These are phyloP conservation scores for Chenopodium album DNA, from an alignment of 148 eudicot species.

Conservation along the genomic window DNA sequence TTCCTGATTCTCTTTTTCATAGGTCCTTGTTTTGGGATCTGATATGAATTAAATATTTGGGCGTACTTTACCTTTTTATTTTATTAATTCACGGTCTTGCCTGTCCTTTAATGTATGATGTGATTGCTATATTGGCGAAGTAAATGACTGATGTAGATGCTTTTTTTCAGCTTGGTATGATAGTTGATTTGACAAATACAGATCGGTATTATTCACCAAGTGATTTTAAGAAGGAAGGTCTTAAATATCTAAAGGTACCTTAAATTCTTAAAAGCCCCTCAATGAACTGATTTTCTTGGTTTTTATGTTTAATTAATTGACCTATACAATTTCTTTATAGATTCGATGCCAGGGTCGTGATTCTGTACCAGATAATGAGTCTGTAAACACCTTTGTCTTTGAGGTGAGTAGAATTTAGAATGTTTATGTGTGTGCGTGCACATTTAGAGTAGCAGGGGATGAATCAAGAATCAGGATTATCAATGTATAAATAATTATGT, in stretches of 20 bases:
- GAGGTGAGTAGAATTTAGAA: conserved; percentile 52
- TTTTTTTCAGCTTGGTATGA: conserved; percentile 79
- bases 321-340: conserved; percentile 33
- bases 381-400: conserved; percentile 81
- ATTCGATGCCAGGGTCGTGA: conserved; percentile 95
- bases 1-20: background rate
- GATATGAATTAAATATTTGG: background rate
- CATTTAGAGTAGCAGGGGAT: background rate
- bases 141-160: background rate
- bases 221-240: conserved; percentile 80
- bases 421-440: background rate
- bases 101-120: background rate
- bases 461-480: no score
- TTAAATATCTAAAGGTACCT: conserved; percentile 86
- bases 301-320: background rate
- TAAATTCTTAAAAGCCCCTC: background rate
- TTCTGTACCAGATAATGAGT: conserved; percentile 93
- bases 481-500: no score
- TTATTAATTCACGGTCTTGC: background rate
- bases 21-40: background rate
- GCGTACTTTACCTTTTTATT: background rate
- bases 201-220: conserved; percentile 73
- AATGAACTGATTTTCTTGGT: background rate
- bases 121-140: background rate
- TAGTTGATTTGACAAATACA: conserved; percentile 96